Percentiles rank a stretch among this genome's conserved stretches.
Evolutionary conservation across 371 early-diverging fungal species (phyloP).

Genomic region (Mycotypha africana): DNA sequence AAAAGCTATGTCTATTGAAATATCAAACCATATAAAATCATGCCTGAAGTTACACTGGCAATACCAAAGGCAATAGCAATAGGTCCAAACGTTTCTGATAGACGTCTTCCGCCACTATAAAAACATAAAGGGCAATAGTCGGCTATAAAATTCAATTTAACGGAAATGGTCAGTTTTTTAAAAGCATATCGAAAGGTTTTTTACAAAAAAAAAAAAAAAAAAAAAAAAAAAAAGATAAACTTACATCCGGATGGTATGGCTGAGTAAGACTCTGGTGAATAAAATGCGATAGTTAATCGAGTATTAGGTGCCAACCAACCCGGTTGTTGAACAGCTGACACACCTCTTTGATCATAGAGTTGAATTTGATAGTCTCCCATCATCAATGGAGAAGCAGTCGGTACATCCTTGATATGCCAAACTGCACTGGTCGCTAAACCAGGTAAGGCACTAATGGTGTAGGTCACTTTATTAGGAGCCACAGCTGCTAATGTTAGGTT

Average conservation of each 20-base stretch:
- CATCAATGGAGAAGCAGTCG: conserved; percentile 36
- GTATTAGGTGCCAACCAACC: conserved; percentile 36
- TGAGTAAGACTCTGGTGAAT: conserved; percentile 30
- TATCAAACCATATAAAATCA: conserved; percentile 29
- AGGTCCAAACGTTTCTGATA: conserved; percentile 20
- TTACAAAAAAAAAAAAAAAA: not conserved
- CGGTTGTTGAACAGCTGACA: conserved; percentile 22
- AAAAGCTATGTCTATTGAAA: too few relatives aligned
- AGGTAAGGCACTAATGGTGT: conserved; percentile 32
- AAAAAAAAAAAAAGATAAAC: not conserved
- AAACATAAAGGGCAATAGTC: conserved; percentile 39
- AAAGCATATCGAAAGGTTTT: not conserved
- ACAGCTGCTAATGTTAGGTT: conserved; percentile 44
- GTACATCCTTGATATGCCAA: conserved; percentile 37
- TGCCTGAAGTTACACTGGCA: conserved; percentile 28
- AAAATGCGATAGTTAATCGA: conserved; percentile 36
- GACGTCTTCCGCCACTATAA: conserved; percentile 27
- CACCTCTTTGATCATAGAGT: conserved; percentile 44
- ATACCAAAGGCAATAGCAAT: conserved; percentile 30
- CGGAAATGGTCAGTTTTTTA: not conserved
- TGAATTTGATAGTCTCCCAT: conserved; percentile 40
- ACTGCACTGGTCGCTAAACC: conserved; percentile 38
- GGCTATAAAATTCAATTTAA: conserved; percentile 11
- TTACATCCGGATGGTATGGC: conserved; percentile 20
- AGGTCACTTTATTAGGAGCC: conserved; percentile 29